phyloP scores from a whole-genome alignment of 2,329 filamentous ascomycete species.

The Aureobasidium sp. region DNA sequence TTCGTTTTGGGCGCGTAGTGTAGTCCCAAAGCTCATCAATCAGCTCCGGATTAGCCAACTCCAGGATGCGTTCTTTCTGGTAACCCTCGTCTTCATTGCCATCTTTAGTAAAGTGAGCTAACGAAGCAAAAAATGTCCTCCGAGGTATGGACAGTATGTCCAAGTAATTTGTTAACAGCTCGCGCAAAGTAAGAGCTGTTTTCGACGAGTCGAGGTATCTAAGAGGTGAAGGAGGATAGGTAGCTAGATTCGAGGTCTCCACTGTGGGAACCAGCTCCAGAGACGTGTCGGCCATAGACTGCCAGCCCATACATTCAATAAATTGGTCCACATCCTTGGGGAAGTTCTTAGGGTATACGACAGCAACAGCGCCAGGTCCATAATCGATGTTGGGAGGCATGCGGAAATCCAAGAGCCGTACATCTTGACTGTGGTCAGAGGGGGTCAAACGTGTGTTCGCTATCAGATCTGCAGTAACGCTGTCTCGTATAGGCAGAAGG shows the following conservation, averaged over 20 bases:
- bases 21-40: slow-evolving; percentile 95
- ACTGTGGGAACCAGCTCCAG: slow-evolving; percentile 45
- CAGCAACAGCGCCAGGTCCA: slow-evolving; percentile 68
- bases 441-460: slow-evolving; percentile 71
- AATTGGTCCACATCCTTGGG: slow-evolving; percentile 69
- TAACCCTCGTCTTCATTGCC: slow-evolving; percentile 36
- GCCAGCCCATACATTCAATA: slow-evolving; percentile 73
- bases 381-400: slow-evolving; percentile 40
- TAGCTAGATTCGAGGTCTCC: slow-evolving; percentile 22
- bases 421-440: slow-evolving; percentile 80
- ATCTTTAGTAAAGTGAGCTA: slow-evolving; percentile 67
- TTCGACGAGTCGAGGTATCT: slow-evolving; percentile 32
- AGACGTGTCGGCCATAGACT: slow-evolving; percentile 57
- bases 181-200: slow-evolving; percentile 54
- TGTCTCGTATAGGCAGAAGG: slow-evolving; percentile 50
- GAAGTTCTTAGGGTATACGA: slow-evolving; percentile 83
- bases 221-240: slow-evolving; percentile 28
- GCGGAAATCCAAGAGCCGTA: slow-evolving; percentile 64
- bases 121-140: slow-evolving; percentile 72
- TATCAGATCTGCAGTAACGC: slow-evolving; percentile 49
- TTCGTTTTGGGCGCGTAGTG: slow-evolving; percentile 79
- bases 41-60: slow-evolving; percentile 71
- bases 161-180: slow-evolving; percentile 70
- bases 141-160: slow-evolving; percentile 87
- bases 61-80: slow-evolving; percentile 72